phyloP scores from a whole-genome alignment of 2,329 filamentous ascomycete genomes.

The Aureobasidium sp. region DNA sequence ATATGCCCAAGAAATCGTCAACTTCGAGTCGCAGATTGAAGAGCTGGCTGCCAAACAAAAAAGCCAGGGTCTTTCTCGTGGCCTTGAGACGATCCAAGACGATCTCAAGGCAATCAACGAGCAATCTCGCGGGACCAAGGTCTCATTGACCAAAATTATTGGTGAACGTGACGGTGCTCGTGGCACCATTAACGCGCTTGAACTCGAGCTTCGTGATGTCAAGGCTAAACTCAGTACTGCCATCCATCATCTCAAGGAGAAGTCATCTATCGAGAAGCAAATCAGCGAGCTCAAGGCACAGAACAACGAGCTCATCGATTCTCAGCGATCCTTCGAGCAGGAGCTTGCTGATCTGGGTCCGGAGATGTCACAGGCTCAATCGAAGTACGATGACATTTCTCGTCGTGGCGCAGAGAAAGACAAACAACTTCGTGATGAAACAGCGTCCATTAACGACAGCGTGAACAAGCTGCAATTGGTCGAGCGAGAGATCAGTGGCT shows the following conservation, averaged over 20 bases:
- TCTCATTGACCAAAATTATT: constrained; percentile 57
- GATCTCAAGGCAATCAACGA: constrained; percentile 62
- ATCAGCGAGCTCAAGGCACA: constrained; percentile 67
- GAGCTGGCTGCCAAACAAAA: constrained; percentile 71
- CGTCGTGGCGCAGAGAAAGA: constrained; percentile 66
- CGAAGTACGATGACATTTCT: constrained; percentile 69
- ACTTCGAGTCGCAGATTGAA: constrained; percentile 65
- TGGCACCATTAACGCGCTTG: constrained; percentile 58
- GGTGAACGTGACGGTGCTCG: constrained; percentile 65
- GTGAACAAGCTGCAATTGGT: constrained; percentile 70
- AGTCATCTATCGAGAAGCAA: constrained; percentile 60
- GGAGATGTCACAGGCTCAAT: constrained; percentile 66
- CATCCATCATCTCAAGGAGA: constrained; percentile 72
- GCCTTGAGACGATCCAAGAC: constrained; percentile 77
- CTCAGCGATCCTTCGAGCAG: constrained; percentile 61
- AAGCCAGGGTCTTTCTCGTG: constrained; percentile 56
- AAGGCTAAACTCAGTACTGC: constrained; percentile 65
- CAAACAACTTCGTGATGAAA: constrained; percentile 62
- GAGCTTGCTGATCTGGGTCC: constrained; percentile 70
- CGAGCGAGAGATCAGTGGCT: constrained; percentile 71
- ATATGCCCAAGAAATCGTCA: constrained; percentile 63
- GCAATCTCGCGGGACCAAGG: constrained; percentile 58
- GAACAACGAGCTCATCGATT: constrained; percentile 60
- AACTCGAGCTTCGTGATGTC: constrained; percentile 70
- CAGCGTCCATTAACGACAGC: constrained; percentile 64